Base-by-base conservation (phyloP, 257 asterid species). In the Agastache rugosa region DNA sequence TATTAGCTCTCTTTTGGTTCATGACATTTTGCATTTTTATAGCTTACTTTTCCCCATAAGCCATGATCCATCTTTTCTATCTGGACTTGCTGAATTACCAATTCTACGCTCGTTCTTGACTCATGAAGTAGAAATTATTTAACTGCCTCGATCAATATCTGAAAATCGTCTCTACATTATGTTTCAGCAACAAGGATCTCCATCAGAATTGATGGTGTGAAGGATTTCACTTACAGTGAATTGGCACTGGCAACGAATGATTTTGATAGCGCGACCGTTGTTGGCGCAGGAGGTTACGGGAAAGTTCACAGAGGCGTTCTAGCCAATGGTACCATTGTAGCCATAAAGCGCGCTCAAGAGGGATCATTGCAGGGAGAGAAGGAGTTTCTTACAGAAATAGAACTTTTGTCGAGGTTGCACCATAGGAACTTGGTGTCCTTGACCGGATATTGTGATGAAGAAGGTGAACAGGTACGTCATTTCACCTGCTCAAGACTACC, bases 221-320 rank as follows among this genome's bases (percentile, higher is more conserved):
- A 87, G 84, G 93, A 83, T 71, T 95, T 90, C 84, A 77, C 80
- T 41, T 92, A 73, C 73, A 63, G 79, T 60, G 98, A 95, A 80
- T 48, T 95, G 90, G 85, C 88, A 63, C 67, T 15, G 16, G 96
- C 98, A 4, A 92, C 99, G 10, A 83, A 79, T 58, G 79, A 83
- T 75, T 95, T 95, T 67, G 50, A 80, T 45, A 35, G 39, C 88
- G 78, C 91, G 14, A 89, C 89, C 20, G 78, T 84, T 63, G 92
- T 92, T 39, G 99, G 99, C 50, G 83, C 88, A 77, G 99, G 99
- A 76, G 99, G 99, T 37, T 95, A 95, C 58, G 99, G 99, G n/a
- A 88, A 82, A 75, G 99, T 95, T 62, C 91, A 92, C 60, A 84
- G 84, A 85, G 99, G 99, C 77, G 81, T 85, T 83, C 90, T 95